These are phyloP conservation scores for Eucalyptus pauciflora DNA, from an alignment of 345 rosid species.

Conservation along the genomic window DNA sequence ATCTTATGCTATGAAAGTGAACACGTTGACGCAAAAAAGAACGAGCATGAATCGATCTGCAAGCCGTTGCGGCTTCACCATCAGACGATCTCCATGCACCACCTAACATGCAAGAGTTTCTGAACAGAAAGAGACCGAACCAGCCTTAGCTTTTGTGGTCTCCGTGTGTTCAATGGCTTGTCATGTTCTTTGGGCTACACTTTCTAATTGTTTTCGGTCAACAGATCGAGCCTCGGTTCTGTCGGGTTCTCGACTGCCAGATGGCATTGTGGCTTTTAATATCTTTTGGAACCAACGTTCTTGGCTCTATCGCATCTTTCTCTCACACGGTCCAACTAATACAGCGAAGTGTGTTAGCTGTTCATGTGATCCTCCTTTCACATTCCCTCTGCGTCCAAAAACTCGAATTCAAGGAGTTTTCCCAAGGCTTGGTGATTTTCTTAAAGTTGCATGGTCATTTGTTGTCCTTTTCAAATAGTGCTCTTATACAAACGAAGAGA, in stretches of 20 bases:
- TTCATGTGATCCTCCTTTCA: background rate
- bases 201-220: background rate
- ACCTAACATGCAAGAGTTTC: background rate
- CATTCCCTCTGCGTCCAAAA: background rate
- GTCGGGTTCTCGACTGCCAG: background rate
- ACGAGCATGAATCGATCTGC: background rate
- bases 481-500: background rate
- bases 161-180: background rate
- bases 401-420: background rate
- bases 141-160: background rate
- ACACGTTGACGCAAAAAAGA: background rate
- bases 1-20: background rate
- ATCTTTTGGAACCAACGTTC: background rate
- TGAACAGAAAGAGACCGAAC: background rate
- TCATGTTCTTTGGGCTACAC: background rate
- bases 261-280: background rate
- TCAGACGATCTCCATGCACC: background rate
- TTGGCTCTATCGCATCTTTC: background rate
- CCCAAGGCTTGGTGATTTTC: background rate
- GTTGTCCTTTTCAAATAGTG: background rate
- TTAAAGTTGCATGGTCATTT: background rate
- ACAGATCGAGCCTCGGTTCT: background rate
- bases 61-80: background rate
- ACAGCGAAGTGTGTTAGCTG: background rate
- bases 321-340: background rate